Conservation (phyloP, 495 filamentous ascomycete species). For the Xylaria sp. region DNA sequence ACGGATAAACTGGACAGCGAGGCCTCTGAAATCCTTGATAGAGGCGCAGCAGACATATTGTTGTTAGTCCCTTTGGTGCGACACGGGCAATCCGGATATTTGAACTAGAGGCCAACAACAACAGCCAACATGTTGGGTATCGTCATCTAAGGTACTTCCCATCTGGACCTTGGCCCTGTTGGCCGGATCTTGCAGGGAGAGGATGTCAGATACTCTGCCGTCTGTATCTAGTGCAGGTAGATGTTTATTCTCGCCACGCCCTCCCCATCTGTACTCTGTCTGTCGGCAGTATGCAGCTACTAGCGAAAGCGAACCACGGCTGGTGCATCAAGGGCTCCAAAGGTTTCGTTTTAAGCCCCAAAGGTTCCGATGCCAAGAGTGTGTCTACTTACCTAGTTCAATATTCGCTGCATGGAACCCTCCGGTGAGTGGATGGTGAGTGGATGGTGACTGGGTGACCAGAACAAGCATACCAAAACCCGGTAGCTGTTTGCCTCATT, state of each 20-base stretch:
- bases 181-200: conserved; percentile 21
- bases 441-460: conserved; percentile 19
- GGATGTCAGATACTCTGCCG: conserved; percentile 24
- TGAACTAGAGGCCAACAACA: conserved; percentile 16
- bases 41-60: conserved; percentile 20
- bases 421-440: conserved; percentile 24
- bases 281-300: conserved; percentile 27
- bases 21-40: conserved; percentile 12
- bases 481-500: conserved; percentile 26
- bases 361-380: conserved; percentile 29
- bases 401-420: conserved; percentile 33
- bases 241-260: conserved; percentile 12
- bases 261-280: conserved; percentile 2
- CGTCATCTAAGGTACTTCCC: not conserved
- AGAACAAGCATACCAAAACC: conserved; percentile 21
- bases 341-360: conserved; percentile 21
- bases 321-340: conserved; percentile 14
- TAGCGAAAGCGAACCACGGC: conserved; percentile 23
- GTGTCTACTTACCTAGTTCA: conserved; percentile 22
- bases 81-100: conserved; percentile 26
- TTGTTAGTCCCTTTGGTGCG: conserved; percentile 19
- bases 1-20: conserved; percentile 28
- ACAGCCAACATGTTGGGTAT: conserved; percentile 18
- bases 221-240: conserved; percentile 4
- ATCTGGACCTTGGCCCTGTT: conserved; percentile 15